These are phyloP conservation scores for Pseudozyma thailandica DNA, from an alignment of 1,284 basidiomycete species.

Conservation along the genomic window DNA sequence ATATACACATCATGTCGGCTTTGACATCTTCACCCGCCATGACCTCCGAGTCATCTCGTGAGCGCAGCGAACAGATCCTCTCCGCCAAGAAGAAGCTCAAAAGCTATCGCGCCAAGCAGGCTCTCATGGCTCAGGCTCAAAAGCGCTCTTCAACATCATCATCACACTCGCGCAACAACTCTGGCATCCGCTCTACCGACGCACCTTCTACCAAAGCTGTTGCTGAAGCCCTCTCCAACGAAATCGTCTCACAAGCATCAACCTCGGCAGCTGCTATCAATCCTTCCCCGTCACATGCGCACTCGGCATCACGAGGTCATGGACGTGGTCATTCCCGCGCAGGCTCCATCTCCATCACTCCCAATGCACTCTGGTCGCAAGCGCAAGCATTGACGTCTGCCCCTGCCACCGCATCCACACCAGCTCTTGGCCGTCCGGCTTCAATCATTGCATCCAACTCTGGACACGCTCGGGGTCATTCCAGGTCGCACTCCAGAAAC, in stretches of 20 bases:
- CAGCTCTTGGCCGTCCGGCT: constrained; percentile 14
- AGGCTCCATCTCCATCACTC: constrained; percentile 56
- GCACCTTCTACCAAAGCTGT: constrained; percentile 13
- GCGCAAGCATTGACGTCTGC: constrained; percentile 14
- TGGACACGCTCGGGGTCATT: constrained; percentile 30
- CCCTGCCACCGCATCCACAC: constrained; percentile 12
- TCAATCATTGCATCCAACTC: constrained; percentile 20
- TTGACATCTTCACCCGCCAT: constrained; percentile 5
- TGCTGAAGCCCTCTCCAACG: constrained; percentile 22
- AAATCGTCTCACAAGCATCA: constrained; percentile 40
- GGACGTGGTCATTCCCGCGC: constrained; percentile 53
- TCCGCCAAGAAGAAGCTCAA: constrained; percentile 64
- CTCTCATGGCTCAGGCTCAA: constrained; percentile 50
- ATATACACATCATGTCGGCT: constrained; percentile 4
- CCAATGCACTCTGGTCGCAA: constrained; percentile 34
- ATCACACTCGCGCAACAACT: constrained; percentile 29
- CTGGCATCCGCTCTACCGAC: constrained; percentile 18
- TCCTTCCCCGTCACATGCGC: constrained; percentile 14
- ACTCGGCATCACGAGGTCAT: constrained; percentile 49
- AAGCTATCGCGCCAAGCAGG: constrained; percentile 61
- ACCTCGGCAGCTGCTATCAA: constrained; percentile 16
- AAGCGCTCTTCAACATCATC: constrained; percentile 38
- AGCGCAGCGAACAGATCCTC: constrained; percentile 55
- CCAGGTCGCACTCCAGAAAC: constrained; percentile 35
- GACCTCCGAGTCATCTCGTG: constrained; percentile 18